Percentiles rank a stretch among this genome's conserved stretches.
Evolutionary conservation across 495 filamentous ascomycete species (phyloP).

Genomic region (Penicillium macrosclerotiorum): DNA sequence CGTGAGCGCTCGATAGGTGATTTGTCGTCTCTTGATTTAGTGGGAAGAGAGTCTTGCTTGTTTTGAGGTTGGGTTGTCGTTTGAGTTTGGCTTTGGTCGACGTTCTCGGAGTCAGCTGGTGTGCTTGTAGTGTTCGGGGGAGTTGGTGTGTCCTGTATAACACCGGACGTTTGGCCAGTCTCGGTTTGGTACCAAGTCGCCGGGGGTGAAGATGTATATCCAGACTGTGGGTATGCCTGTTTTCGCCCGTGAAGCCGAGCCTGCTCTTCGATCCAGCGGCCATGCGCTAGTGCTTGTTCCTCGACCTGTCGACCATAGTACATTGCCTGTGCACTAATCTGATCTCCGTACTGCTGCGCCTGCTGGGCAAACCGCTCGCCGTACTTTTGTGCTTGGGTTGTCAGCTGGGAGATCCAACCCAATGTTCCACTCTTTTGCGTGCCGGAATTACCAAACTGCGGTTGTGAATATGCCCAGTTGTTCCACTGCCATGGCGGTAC

Average conservation of each 20-base stretch:
- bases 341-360: slow-evolving; percentile 42
- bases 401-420: slow-evolving; percentile 38
- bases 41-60: neutral
- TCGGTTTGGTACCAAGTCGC: neutral
- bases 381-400: slow-evolving; percentile 43
- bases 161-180: neutral
- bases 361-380: slow-evolving; percentile 43
- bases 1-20: slow-evolving; percentile 23
- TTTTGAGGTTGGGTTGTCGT: neutral
- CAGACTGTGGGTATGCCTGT: slow-evolving; percentile 2
- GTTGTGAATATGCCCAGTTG: slow-evolving; percentile 23
- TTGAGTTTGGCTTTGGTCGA: neutral
- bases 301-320: slow-evolving; percentile 42
- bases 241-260: slow-evolving; percentile 31
- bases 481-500: slow-evolving; percentile 34
- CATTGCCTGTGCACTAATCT: slow-evolving; percentile 40
- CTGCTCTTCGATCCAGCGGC: slow-evolving; percentile 44
- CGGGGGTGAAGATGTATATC: slow-evolving; percentile 5
- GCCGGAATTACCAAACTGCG: slow-evolving; percentile 21
- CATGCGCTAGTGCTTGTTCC: slow-evolving; percentile 41
- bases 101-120: neutral
- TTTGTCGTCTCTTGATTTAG: slow-evolving; percentile 4
- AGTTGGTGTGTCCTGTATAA: slow-evolving; percentile 4
- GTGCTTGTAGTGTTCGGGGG: neutral
- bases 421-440: slow-evolving; percentile 30